Conservation (phyloP, 495 filamentous ascomycete genomes). For the Neurospora sp. region DNA sequence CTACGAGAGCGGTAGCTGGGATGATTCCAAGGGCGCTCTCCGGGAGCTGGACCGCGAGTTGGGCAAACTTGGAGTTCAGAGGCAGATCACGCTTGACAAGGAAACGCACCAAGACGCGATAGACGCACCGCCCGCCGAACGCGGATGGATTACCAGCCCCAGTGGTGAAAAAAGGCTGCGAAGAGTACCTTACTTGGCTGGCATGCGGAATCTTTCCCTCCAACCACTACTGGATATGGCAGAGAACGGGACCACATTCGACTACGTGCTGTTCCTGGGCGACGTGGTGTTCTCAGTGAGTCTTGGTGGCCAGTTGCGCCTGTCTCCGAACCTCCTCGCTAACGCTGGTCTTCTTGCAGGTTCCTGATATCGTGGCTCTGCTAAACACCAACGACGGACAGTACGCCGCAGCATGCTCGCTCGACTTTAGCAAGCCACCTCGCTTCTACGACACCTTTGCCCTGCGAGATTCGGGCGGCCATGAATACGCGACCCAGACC, state of each 20-base stretch:
- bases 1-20: constrained; percentile 63
- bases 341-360: constrained; percentile 5
- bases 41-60: constrained; percentile 47
- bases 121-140: constrained; percentile 25
- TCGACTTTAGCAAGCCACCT: constrained; percentile 64
- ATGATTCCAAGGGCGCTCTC: constrained; percentile 56
- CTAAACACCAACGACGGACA: constrained; percentile 59
- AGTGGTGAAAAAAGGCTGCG: constrained; percentile 41
- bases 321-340: neutral
- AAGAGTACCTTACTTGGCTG: constrained; percentile 60
- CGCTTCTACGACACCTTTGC: constrained; percentile 80
- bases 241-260: constrained; percentile 43
- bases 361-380: constrained; percentile 52
- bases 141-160: constrained; percentile 50
- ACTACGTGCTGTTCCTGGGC: constrained; percentile 63
- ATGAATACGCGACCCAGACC: constrained; percentile 49
- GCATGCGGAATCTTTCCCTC: constrained; percentile 49
- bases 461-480: constrained; percentile 58
- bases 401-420: constrained; percentile 72
- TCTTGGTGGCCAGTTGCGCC: neutral
- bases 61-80: constrained; percentile 39
- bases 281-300: constrained; percentile 64
- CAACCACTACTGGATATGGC: constrained; percentile 40
- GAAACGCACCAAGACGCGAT: constrained; percentile 50
- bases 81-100: constrained; percentile 43